Conservation (phyloP, 306 rosid genomes). For the Albizia julibrissin region DNA sequence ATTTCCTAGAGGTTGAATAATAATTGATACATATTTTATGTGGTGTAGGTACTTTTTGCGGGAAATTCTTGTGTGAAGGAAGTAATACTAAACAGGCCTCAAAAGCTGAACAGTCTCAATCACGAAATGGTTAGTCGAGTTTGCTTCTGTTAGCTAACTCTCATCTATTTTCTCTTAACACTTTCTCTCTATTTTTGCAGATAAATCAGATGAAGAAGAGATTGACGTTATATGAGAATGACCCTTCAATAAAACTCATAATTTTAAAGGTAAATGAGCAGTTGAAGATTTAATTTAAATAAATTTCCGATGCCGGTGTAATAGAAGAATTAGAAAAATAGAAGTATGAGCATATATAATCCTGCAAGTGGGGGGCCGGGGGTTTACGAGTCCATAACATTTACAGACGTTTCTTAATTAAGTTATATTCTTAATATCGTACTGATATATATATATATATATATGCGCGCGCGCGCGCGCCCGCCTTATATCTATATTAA, state of each 20-base stretch:
- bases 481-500: not conserved
- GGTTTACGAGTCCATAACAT: not conserved
- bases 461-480: too few species aligned
- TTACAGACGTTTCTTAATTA: too few species aligned
- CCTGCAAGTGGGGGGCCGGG: too few species aligned
- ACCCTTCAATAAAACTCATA: slow-evolving; percentile 20
- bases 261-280: slow-evolving; percentile 29
- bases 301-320: too few species aligned
- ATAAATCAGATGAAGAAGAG: not conserved
- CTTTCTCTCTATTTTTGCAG: not conserved
- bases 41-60: slow-evolving; percentile 26
- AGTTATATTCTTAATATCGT: not conserved
- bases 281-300: not conserved
- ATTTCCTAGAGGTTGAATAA: too few species aligned
- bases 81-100: not conserved
- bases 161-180: not conserved
- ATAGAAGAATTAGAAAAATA: too few species aligned
- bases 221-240: slow-evolving; percentile 29
- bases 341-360: too few species aligned
- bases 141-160: not conserved
- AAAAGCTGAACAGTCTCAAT: not conserved
- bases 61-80: slow-evolving; percentile 20
- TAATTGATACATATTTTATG: not conserved
- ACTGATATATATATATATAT: not conserved
- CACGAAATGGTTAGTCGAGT: not conserved